Evolutionary conservation across 495 filamentous ascomycete genomes (phyloP), one percentile per base, ranked within the genome.

Genomic region (Cryomyces minteri): DNA sequence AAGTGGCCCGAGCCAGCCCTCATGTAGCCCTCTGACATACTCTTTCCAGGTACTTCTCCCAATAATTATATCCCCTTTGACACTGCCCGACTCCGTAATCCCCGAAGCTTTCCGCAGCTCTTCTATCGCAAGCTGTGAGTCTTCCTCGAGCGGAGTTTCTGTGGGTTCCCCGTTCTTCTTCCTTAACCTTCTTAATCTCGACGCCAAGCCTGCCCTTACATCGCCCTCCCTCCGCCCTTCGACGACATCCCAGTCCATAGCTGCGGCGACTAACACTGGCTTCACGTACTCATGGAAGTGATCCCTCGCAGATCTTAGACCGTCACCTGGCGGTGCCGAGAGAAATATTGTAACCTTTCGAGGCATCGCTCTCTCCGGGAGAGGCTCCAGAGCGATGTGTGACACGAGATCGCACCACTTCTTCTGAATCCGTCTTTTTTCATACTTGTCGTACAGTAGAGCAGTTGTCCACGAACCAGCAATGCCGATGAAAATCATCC

Each of bases 1-100:
- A 28, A 94, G 64, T 1, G 90, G 87, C 1, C 90, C 90, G 12
- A 99, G 66, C 90, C 92, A 96, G 43, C 90, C 90, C 56, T 99
- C 90, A 50, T 99, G 90, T 47, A 95, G 52, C 29, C 90, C 90
- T 29, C 85, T 74, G 7, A 96, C 64, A 61, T 95, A 99, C 63
- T 99, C 90, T 63, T 95, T 96, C 90, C 90, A 99, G 6, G 88
- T 81, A 57, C 95, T 79, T 48, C 90, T 70, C 5, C 92, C 90
- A 49, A 99, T 76, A 4, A 96, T 75, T 41, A 99, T 67, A 58
- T 94, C 88, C 28, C 88, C 87, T 48, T 70, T 68, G 2, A 80
- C 66, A 8, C 84, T 87, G 3, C 77, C 69, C 57, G 76, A 87
- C 25, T 87, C 76, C 12, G 55, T 61, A 8, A 88, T 73, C 25